A percentile compares a stretch with the other conserved stretches of the same genome.
phyloP scores from a whole-genome alignment of 305 asterid species.

The Solanum chacoense region DNA sequence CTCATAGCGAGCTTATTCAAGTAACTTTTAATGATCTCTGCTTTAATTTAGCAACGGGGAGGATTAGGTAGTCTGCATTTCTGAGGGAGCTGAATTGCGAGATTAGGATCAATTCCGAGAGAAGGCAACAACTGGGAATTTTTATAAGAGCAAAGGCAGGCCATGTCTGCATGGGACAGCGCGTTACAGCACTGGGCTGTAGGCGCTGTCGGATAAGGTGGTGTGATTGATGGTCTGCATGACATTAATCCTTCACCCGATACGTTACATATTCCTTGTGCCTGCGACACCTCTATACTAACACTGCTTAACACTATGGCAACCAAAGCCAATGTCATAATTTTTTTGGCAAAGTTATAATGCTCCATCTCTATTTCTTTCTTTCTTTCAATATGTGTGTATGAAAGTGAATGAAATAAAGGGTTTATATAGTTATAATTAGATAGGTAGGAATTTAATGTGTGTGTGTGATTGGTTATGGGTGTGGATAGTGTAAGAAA shows the following conservation, averaged over 20 bases:
- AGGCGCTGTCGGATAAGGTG: conserved; percentile 24
- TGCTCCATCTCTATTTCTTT: neutral
- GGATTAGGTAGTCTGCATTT: conserved; percentile 9
- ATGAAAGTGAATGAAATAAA: neutral
- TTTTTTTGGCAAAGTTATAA: neutral
- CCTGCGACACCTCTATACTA: neutral
- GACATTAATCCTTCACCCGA: conserved; percentile 22
- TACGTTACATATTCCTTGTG: conserved; percentile 19
- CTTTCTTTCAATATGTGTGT: neutral
- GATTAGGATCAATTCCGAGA: conserved; percentile 11
- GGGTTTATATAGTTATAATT: neutral
- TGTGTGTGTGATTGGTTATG: neutral
- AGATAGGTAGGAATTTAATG: neutral
- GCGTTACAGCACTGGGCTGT: conserved; percentile 11
- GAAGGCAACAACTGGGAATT: conserved; percentile 9
- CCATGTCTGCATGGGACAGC: conserved; percentile 2
- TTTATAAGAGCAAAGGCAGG: conserved; percentile 9
- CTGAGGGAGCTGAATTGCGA: conserved; percentile 7
- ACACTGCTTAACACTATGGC: neutral
- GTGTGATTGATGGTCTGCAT: conserved; percentile 27
- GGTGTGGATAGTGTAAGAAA: neutral
- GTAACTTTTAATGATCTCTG: neutral
- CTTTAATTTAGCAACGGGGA: neutral
- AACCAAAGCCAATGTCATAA: neutral
- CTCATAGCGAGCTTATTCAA: neutral